Conservation (phyloP, 1,284 basidiomycete species). For the Leccinum olivaceoglutinosum region DNA sequence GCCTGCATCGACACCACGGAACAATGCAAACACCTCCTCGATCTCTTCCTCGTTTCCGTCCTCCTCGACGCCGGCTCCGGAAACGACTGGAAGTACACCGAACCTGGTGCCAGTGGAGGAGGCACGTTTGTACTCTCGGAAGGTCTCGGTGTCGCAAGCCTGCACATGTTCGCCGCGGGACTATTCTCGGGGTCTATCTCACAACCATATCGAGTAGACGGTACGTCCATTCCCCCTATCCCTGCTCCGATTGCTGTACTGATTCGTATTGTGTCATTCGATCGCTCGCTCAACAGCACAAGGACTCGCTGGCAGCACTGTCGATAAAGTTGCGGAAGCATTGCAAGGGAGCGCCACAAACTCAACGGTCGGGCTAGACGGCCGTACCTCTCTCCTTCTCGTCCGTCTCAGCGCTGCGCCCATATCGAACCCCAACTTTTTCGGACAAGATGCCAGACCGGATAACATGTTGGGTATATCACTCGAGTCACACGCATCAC, state of each 20-base stretch:
- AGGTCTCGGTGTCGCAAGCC: conserved; percentile 87
- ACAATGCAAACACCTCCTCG: conserved; percentile 70
- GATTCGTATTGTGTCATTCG: conserved; percentile 1
- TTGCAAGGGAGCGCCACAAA: conserved; percentile 82
- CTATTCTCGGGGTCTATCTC: conserved; percentile 68
- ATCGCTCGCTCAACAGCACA: conserved; percentile 43
- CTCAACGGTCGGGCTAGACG: conserved; percentile 88
- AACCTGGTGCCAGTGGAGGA: conserved; percentile 43
- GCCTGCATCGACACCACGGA: conserved; percentile 51
- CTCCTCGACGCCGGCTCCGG: conserved; percentile 93
- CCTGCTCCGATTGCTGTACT: not conserved
- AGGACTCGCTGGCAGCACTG: conserved; percentile 64
- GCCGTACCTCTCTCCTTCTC: conserved; percentile 69
- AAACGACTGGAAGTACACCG: conserved; percentile 74
- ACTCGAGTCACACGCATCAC: conserved; percentile 12
- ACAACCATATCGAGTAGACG: conserved; percentile 74
- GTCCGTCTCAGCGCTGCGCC: conserved; percentile 71
- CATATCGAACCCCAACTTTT: conserved; percentile 56
- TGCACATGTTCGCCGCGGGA: conserved; percentile 85
- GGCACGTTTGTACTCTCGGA: conserved; percentile 74
- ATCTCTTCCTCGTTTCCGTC: conserved; percentile 93
- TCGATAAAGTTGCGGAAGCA: conserved; percentile 56
- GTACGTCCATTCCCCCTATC: conserved; percentile 34
- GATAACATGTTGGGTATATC: conserved; percentile 73
- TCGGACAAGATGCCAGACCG: conserved; percentile 68